Conservation (phyloP, 306 rosid genomes). For the Acacia confusa region DNA sequence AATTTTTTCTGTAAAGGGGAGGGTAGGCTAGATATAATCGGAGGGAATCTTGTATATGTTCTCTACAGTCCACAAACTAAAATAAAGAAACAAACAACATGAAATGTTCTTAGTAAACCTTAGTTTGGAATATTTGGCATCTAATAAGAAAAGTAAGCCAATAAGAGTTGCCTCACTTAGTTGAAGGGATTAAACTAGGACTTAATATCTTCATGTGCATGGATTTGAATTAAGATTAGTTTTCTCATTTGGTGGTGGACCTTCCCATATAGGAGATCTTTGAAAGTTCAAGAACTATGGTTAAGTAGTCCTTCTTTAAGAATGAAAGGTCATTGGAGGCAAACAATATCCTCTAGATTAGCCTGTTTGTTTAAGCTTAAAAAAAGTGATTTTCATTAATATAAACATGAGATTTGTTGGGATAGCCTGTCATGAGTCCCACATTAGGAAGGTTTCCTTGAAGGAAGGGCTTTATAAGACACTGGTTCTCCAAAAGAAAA, state of each 20-base stretch:
- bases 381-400: background rate
- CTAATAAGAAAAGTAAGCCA: background rate
- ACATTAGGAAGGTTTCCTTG: no score
- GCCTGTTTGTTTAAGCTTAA: background rate
- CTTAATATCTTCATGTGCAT: background rate
- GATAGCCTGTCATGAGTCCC: background rate
- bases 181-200: background rate
- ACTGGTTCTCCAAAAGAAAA: background rate
- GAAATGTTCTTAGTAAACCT: background rate
- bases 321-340: background rate
- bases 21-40: background rate
- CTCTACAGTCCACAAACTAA: background rate
- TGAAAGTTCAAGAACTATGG: background rate
- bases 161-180: background rate
- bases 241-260: background rate
- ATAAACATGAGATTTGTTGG: background rate
- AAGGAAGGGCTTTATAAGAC: no score
- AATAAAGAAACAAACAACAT: background rate
- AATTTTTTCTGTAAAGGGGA: background rate
- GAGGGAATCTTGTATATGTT: background rate
- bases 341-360: background rate
- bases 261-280: background rate
- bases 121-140: background rate
- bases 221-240: background rate
- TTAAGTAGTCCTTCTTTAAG: background rate